Evolutionary conservation across 768 basidiomycete genomes (phyloP), one percentile per base, ranked within the genome.

Genomic region (Leucocoprinus leucothites): DNA sequence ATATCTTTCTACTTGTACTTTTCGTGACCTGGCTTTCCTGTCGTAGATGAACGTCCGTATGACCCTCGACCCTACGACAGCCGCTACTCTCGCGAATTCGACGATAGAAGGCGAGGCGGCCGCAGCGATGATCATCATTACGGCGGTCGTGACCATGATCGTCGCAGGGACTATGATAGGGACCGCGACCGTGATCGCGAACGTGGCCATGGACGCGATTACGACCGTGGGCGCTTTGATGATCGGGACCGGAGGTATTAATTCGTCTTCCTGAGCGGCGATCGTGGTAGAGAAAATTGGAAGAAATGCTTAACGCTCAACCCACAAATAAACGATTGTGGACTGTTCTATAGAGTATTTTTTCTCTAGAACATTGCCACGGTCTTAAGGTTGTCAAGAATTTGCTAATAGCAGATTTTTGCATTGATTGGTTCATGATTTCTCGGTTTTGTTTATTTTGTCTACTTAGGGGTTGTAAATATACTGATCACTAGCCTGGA

Each of bases 11-110:
- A 47, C 21, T 21, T 28, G 2, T 38, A 18, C 50, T 38, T 22
- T 42, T 24, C 47, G 21, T 28, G 51, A 47, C 47, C 34, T 52
- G 22, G 48, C 19, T 58, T 50, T 61, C 56, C 21, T 16, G 22
- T 53, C 48, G 6, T 57, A 86, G 92, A 81, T 60, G 91, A 94
- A 65, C 83, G 93, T 28, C 91, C 85, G 1, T 97, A 98, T 65
- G 91, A 94, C 67, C 94, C 93, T 38, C 84, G 94, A 57, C 92
- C 94, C 0, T 93, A 94, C 68, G 91, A 95, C 70, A 85, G 85
- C 60, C 89, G 91, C 61, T 95, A 95, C 72, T 75, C 82, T 11
- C 83, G 86, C 18, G 85, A 84, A 59, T 69, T 74, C 47, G 85
- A 87, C 38, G 74, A 78, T 62, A 82, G 79, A 59, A 72, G 82